phyloP scores from a whole-genome alignment of 306 rosid genomes.

The Trifolium repens region DNA sequence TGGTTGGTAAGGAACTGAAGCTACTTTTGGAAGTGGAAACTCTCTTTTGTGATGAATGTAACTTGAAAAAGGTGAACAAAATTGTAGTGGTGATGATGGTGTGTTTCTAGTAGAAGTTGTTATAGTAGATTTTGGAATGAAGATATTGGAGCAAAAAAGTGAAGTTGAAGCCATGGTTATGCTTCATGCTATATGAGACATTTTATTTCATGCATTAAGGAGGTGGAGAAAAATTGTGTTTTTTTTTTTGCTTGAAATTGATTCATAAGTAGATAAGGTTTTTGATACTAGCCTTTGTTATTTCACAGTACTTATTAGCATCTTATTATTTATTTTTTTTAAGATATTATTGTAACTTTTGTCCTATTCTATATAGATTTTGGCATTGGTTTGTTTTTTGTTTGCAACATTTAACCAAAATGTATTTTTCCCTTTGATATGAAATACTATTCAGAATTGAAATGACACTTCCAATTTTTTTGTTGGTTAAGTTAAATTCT shows the following conservation, averaged over 20 bases:
- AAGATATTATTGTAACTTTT: constrained; percentile 24
- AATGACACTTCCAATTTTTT: too few relatives aligned
- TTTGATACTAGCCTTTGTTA: background rate
- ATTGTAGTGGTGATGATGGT: constrained; percentile 34
- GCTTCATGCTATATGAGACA: constrained; percentile 37
- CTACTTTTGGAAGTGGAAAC: constrained; percentile 53
- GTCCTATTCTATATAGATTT: constrained; percentile 33
- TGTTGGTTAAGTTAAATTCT: too few relatives aligned
- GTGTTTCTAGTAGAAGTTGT: constrained; percentile 15
- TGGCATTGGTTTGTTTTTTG: background rate
- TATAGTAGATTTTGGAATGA: constrained; percentile 16
- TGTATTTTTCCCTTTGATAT: too few relatives aligned
- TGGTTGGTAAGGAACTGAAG: constrained; percentile 75
- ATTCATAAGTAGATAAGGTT: constrained; percentile 44
- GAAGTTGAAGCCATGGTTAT: constrained; percentile 53
- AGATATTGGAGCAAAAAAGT: constrained; percentile 39
- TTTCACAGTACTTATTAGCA: background rate
- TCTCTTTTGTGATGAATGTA: constrained; percentile 44
- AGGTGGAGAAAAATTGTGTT: background rate
- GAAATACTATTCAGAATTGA: too few relatives aligned
- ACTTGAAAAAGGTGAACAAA: constrained; percentile 2
- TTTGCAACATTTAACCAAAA: background rate
- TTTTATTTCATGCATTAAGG: constrained; percentile 2
- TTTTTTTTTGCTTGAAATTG: constrained; percentile 37
- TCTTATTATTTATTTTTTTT: constrained; percentile 28